phyloP scores from a whole-genome alignment of 202 grass and related monocot species.

The Sporobolus alterniflorus region DNA sequence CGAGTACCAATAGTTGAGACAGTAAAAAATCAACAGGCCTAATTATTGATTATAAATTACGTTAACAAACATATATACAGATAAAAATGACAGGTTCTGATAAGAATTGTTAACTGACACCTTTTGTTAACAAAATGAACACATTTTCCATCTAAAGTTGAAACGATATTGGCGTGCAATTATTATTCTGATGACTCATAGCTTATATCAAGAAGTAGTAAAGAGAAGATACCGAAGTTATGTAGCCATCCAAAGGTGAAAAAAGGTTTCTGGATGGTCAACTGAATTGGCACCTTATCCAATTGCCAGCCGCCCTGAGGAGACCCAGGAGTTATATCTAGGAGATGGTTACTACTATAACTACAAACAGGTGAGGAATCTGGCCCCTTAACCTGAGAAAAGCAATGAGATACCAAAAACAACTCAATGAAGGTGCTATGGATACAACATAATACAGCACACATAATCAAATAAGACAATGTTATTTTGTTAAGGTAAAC shows the following conservation, averaged over 20 bases:
- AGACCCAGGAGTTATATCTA: slow-evolving; percentile 36
- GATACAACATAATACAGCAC: not conserved
- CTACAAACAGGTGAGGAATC: slow-evolving; percentile 52
- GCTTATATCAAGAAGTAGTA: not conserved
- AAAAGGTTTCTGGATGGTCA: slow-evolving; percentile 4
- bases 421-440: not conserved
- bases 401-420: slow-evolving; percentile 7
- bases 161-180: not conserved
- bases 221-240: slow-evolving; percentile 38
- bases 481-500: not conserved
- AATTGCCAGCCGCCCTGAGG: slow-evolving; percentile 8
- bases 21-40: not conserved
- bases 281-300: slow-evolving; percentile 24
- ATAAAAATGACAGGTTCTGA: not conserved
- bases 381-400: slow-evolving; percentile 53
- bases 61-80: not conserved
- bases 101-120: not conserved
- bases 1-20: not conserved
- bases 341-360: slow-evolving; percentile 36
- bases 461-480: not conserved
- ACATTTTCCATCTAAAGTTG: not conserved
- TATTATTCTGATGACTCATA: slow-evolving; percentile 7
- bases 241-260: slow-evolving; percentile 26
- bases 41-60: not conserved
- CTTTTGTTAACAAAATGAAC: not conserved